These are phyloP conservation scores for Cordyceps fumosorosea DNA, from an alignment of 2,329 filamentous ascomycete species.

Conservation along the genomic window DNA sequence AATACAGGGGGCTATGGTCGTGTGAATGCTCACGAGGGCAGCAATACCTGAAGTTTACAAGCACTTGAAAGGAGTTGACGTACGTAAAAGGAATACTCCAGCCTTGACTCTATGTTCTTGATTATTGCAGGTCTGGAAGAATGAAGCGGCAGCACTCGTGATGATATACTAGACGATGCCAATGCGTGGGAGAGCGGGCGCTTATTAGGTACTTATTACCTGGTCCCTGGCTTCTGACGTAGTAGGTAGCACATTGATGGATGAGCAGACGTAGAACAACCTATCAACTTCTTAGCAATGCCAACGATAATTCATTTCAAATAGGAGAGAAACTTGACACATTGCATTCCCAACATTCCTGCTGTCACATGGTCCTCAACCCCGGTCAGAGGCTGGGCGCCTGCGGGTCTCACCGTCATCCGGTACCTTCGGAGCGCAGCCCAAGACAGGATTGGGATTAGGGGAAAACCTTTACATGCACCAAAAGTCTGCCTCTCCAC, in stretches of 20 bases:
- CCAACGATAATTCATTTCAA: background rate
- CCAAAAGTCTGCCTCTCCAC: background rate
- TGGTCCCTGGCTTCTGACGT: too few species aligned
- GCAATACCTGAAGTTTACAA: background rate
- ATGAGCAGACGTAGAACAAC: background rate
- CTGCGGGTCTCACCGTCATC: background rate
- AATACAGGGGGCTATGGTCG: background rate
- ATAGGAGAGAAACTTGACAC: background rate
- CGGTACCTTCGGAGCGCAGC: background rate
- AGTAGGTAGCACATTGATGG: too few species aligned
- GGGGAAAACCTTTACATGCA: conserved; percentile 1
- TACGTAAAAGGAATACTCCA: background rate
- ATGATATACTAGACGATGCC: too few species aligned
- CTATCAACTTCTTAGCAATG: background rate
- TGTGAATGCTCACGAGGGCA: background rate
- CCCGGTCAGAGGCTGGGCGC: background rate
- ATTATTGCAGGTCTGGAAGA: too few species aligned
- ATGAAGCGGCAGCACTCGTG: too few species aligned
- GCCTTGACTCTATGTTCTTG: too few species aligned
- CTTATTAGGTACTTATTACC: too few species aligned
- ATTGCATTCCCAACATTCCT: background rate
- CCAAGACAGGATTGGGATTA: conserved; percentile 1
- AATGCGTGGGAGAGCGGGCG: too few species aligned
- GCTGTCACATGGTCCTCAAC: background rate
- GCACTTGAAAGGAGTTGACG: too few species aligned